Evolutionary conservation across 2,329 filamentous ascomycete genomes (phyloP).

Genomic region (Claviceps quebecensis): DNA sequence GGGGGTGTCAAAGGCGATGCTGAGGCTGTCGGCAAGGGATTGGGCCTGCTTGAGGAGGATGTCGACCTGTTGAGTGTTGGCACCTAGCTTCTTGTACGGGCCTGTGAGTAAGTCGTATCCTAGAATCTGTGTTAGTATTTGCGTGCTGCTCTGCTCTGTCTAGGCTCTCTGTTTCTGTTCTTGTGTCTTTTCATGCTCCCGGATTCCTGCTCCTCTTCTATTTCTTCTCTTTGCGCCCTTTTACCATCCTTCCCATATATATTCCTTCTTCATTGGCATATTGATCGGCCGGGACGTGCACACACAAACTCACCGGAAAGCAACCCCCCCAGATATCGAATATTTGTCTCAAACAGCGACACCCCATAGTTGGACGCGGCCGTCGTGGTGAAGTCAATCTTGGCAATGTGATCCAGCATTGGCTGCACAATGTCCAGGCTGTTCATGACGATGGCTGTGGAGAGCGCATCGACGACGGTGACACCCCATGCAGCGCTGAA

Average conservation of each 20-base stretch:
- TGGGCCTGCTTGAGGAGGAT: slow-evolving; percentile 52
- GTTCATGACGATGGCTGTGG: slow-evolving; percentile 66
- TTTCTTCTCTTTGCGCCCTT: background rate
- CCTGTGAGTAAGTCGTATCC: slow-evolving; percentile 60
- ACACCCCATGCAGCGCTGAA: slow-evolving; percentile 71
- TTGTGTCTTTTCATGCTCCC: background rate
- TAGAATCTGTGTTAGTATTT: slow-evolving; percentile 12
- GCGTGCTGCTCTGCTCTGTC: background rate
- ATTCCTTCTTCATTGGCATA: background rate
- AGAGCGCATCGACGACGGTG: slow-evolving; percentile 66
- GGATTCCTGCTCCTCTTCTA: background rate
- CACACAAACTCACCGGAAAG: slow-evolving; percentile 42
- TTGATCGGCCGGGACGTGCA: background rate
- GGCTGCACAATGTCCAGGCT: slow-evolving; percentile 51
- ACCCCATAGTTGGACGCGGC: slow-evolving; percentile 31
- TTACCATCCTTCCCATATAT: too few relatives aligned
- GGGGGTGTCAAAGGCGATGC: slow-evolving; percentile 64
- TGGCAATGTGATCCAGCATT: slow-evolving; percentile 57
- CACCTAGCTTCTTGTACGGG: slow-evolving; percentile 39
- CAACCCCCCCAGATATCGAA: slow-evolving; percentile 72
- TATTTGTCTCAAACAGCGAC: slow-evolving; percentile 81
- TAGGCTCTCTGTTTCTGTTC: background rate
- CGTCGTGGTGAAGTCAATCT: slow-evolving; percentile 56
- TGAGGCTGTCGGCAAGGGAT: slow-evolving; percentile 56
- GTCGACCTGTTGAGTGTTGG: slow-evolving; percentile 32